Percentiles rank a stretch among this genome's conserved stretches.
These are phyloP conservation scores for Exserohilum turcica DNA, from an alignment of 2,329 filamentous ascomycete genomes.

Conservation along the genomic window DNA sequence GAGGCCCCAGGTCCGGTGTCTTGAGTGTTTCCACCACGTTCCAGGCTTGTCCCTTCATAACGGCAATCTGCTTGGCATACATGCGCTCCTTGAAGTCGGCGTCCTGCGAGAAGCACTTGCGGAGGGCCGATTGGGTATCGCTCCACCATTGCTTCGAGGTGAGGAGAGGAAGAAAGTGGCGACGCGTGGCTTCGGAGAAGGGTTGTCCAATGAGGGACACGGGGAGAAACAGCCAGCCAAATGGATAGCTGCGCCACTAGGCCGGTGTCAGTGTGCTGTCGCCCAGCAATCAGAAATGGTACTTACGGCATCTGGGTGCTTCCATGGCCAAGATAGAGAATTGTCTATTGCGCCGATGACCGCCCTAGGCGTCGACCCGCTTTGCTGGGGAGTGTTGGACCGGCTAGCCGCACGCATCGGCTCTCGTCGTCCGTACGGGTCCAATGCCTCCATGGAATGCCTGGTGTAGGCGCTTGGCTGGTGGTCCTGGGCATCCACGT, in stretches of 20 bases:
- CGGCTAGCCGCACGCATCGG: slow-evolving; percentile 77
- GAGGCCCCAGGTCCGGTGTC: slow-evolving; percentile 84
- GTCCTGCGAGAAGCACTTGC: slow-evolving; percentile 87
- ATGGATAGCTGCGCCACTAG: slow-evolving; percentile 84
- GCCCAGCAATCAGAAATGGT: slow-evolving; percentile 11
- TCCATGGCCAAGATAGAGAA: slow-evolving; percentile 98
- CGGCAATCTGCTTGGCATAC: slow-evolving; percentile 97
- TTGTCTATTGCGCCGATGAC: slow-evolving; percentile 95
- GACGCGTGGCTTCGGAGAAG: slow-evolving; percentile 89
- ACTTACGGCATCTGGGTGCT: slow-evolving; percentile 85
- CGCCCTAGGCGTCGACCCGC: slow-evolving; percentile 63
- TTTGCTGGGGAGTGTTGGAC: slow-evolving; percentile 61
- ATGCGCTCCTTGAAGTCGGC: slow-evolving; percentile 97
- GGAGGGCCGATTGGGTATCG: slow-evolving; percentile 85
- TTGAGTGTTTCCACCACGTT: slow-evolving; percentile 99
- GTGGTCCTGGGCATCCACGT: slow-evolving; percentile 40
- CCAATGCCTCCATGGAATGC: slow-evolving; percentile 63
- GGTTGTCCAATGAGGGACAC: slow-evolving; percentile 95
- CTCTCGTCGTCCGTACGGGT: slow-evolving; percentile 76
- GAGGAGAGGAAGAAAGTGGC: slow-evolving; percentile 93
- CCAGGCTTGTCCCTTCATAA: slow-evolving; percentile 99
- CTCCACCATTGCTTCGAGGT: slow-evolving; percentile 98
- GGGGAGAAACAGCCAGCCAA: slow-evolving; percentile 96
- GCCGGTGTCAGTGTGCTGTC: slow-evolving; percentile 17
- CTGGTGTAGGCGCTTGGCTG: slow-evolving; percentile 60